A percentile compares a stretch with the other conserved stretches of the same genome.
phyloP scores from a whole-genome alignment of 2,329 filamentous ascomycete species.

The Phymatotrichopsis omnivora region DNA sequence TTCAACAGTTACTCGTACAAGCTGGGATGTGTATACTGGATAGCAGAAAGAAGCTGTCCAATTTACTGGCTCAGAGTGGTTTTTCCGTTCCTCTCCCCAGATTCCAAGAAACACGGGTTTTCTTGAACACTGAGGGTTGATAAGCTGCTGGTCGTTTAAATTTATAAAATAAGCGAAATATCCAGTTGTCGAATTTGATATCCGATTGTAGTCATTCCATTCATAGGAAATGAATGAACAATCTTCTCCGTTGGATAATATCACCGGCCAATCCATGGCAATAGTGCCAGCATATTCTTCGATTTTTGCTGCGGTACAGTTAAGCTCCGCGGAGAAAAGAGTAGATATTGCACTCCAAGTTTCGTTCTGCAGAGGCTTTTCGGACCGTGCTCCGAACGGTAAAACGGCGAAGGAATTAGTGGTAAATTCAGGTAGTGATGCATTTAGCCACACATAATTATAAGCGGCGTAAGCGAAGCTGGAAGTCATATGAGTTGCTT shows the following conservation, averaged over 20 bases:
- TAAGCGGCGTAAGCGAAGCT: background rate
- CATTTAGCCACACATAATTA: background rate
- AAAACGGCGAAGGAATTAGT: background rate
- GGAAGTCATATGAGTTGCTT: background rate
- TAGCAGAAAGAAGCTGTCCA: slow-evolving; percentile 14
- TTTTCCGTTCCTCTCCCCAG: too few species aligned
- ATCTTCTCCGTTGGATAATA: too few species aligned
- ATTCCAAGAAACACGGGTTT: too few species aligned
- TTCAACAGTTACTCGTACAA: slow-evolving; percentile 4
- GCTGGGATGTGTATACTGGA: slow-evolving; percentile 7
- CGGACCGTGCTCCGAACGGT: background rate
- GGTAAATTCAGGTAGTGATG: background rate
- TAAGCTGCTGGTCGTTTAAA: too few species aligned
- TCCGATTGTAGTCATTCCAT: too few species aligned
- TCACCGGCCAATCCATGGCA: too few species aligned
- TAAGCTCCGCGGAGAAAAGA: slow-evolving; percentile 2
- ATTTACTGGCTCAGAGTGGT: too few species aligned
- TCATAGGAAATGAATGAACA: too few species aligned
- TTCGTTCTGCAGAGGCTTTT: background rate
- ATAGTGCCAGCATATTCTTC: too few species aligned
- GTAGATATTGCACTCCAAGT: background rate
- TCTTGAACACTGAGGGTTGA: too few species aligned
- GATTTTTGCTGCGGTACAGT: background rate
- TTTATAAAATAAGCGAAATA: too few species aligned
- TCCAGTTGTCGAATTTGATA: too few species aligned